Base-by-base conservation (phyloP, 169 alveolate genomes). In the Hammondia hammondi region DNA sequence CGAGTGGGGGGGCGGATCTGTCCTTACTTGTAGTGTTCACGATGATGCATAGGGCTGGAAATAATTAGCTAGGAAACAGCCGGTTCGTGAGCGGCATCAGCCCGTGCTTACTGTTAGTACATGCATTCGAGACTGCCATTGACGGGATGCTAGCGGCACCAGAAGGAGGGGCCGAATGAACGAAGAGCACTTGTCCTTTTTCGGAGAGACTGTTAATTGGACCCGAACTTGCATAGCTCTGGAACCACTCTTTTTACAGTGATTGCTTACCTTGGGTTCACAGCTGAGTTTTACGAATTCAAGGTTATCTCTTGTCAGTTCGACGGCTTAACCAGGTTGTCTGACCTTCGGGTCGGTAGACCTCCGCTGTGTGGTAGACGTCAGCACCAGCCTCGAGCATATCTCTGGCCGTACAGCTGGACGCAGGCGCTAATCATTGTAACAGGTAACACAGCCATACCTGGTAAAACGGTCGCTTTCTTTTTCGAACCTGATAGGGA, bases 371-470 rank as follows among this genome's bases (percentile, higher is more conserved):
- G 71, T 82, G 90, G 90, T 29, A 82, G 52, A 48, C 70, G 90
- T 82, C 90, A 29, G 90, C 90, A 21, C 90, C 90, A 29, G 17
- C 90, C 37, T 82, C 90, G 21, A 82, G 57, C 90, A 82, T 82
- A 32, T 77, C 87, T 39, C 87, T 77, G 87, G 32, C 6, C 35
- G 87, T 19, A 39, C 21, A 19, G 87, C 27, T 77, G 12, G 87
- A 77, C 7, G 46, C 39, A 10, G 4, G 56, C 48, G 87, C 87
- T 3, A 0, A 77, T 77, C 56, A 77, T 46, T 24, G 29, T 1
- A 39, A 32, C 46, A 17, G 29, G 48, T 39, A 77, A 32, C 24
- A 32, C 24, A 21, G 2, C 48, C 48, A 19, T 39, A 77, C 87
- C 87, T 77, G 32, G 32, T 77, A 77, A 77, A 77, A 6, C 48